Percentiles rank a stretch among this genome's conserved stretches.
Evolutionary conservation across 345 rosid species (phyloP).

Genomic region (Eucalyptus cladocalyx): DNA sequence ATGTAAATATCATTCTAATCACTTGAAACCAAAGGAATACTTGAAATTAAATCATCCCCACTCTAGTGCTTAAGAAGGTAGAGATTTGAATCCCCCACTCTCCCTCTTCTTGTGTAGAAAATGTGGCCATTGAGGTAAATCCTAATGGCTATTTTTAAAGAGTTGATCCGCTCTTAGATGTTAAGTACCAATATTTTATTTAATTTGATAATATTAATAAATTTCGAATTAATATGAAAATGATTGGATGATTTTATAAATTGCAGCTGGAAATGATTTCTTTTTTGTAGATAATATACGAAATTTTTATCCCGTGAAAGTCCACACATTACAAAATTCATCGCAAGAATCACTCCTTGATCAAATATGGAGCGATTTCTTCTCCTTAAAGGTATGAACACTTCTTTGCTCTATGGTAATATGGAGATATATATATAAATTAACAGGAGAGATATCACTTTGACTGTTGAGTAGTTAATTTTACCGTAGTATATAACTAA

Average conservation of each 20-base stretch:
- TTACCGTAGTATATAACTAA: no score
- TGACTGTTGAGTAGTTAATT: no score
- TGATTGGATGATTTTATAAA: not conserved
- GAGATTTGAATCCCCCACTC: accelerated
- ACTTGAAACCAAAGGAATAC: accelerated
- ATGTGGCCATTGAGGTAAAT: accelerated
- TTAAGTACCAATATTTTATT: no score
- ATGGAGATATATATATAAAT: no score
- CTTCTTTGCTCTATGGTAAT: no score
- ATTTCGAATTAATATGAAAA: not conserved
- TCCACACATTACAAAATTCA: not conserved
- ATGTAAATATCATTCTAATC: no score
- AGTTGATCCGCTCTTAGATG: no score
- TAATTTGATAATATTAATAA: no score
- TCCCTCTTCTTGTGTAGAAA: accelerated
- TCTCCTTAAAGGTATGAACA: no score
- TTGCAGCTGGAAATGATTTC: not conserved
- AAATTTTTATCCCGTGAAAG: not conserved
- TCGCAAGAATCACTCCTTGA: no score
- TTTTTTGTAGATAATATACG: not conserved
- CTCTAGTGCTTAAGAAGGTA: accelerated
- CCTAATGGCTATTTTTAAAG: no score
- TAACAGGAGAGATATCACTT: not conserved
- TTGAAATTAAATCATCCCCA: accelerated
- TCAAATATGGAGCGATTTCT: not conserved